Evolutionary conservation across 225 moss, liverwort and hornwort species (phyloP).

Genomic region (Straminergon stramineum): DNA sequence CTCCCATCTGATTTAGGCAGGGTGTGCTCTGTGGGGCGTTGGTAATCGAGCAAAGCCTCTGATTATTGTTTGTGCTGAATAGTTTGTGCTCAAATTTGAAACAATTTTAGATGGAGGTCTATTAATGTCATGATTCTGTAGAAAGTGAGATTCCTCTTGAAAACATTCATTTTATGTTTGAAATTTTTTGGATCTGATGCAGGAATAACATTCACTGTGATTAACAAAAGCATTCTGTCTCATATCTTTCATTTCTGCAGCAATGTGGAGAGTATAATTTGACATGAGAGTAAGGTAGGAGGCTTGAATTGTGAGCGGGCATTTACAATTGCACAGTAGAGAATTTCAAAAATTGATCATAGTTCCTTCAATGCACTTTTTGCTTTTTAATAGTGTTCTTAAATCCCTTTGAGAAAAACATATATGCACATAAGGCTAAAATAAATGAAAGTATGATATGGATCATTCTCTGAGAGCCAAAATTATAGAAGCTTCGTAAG

Average conservation of each 20-base stretch:
- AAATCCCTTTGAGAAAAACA: too few species aligned
- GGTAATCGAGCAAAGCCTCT: neutral
- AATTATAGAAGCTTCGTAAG: too few species aligned
- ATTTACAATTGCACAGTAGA: too few species aligned
- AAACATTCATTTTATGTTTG: neutral
- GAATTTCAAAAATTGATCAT: too few species aligned
- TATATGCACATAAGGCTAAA: too few species aligned
- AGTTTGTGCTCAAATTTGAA: neutral
- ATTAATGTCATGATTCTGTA: neutral
- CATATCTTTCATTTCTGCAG: neutral
- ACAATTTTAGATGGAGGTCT: neutral
- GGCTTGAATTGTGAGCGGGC: too few species aligned
- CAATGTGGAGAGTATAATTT: neutral
- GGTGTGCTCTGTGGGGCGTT: neutral
- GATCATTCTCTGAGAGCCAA: too few species aligned
- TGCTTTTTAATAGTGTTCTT: too few species aligned
- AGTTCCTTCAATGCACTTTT: too few species aligned
- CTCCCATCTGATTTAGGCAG: neutral
- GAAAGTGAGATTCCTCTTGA: neutral
- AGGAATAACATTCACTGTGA: neutral
- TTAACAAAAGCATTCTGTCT: too few species aligned
- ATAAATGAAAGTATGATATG: too few species aligned
- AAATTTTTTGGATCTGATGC: neutral
- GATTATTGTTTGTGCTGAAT: neutral
- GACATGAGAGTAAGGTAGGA: neutral